Percentiles rank a stretch among this genome's conserved stretches.
phyloP scores from a whole-genome alignment of 2,329 filamentous ascomycete species.

The Trichoderma atrobrunneum region DNA sequence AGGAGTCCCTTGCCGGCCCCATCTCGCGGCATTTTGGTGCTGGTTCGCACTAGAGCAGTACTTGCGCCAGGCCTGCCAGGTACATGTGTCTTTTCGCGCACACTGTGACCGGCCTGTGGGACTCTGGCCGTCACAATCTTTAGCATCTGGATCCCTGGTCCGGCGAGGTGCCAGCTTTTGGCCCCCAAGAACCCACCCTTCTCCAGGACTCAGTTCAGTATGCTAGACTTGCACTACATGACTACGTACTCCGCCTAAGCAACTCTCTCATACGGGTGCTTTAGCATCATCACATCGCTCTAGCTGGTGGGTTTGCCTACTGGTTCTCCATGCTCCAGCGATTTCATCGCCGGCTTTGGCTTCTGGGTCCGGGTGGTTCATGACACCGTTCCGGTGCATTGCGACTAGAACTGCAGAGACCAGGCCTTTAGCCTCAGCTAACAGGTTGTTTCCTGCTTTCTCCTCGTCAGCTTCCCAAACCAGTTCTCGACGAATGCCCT shows the following conservation, averaged over 20 bases:
- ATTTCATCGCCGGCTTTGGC: neutral
- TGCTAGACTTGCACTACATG: neutral
- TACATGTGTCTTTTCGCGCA: neutral
- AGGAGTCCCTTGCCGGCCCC: neutral
- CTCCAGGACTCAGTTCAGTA: neutral
- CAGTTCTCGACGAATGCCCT: neutral
- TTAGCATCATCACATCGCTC: neutral
- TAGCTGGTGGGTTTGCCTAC: neutral
- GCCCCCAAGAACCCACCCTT: neutral
- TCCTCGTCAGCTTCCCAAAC: neutral
- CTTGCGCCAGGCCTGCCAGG: neutral
- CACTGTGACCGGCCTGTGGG: neutral
- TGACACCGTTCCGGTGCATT: neutral
- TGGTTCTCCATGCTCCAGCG: neutral
- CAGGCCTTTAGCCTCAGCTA: neutral
- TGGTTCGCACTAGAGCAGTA: neutral
- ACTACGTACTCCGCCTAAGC: neutral
- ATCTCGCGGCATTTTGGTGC: conserved; percentile 1
- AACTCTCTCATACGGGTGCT: neutral
- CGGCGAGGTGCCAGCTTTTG: neutral
- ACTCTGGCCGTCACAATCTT: neutral
- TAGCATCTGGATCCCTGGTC: neutral
- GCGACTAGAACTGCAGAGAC: neutral
- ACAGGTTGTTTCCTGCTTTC: neutral
- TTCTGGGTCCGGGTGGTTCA: neutral